Evolutionary conservation across 129 eudicot species (phyloP).

Genomic region (Chrysanthemum lavandulifolium): DNA sequence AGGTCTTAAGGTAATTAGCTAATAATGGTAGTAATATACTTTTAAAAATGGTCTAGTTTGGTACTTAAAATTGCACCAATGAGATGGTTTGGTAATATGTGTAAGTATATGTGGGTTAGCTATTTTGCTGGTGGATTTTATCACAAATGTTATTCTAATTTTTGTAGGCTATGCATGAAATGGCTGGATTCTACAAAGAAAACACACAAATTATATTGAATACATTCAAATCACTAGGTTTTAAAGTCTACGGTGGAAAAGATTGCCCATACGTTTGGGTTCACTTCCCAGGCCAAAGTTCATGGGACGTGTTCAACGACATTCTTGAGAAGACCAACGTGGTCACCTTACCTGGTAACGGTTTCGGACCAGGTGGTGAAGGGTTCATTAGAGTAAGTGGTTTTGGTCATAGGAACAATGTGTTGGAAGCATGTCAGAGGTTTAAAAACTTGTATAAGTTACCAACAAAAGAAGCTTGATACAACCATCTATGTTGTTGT

Average conservation of each 20-base stretch:
- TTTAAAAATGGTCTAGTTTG: no score
- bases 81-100: no score
- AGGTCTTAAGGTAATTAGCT: conserved; percentile 63
- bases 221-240: conserved; percentile 89
- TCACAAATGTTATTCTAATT: conserved; percentile 1
- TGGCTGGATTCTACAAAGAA: conserved; percentile 57
- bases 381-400: conserved; percentile 93
- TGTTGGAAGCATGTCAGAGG: conserved; percentile 89
- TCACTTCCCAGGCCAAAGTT: conserved; percentile 88
- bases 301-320: conserved; percentile 95
- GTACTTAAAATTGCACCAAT: no score
- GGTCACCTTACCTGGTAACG: conserved; percentile 93
- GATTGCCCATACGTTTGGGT: conserved; percentile 96
- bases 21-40: no score
- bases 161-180: conserved; percentile 83
- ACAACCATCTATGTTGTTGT: conserved; percentile 12
- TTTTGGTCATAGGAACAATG: conserved; percentile 76
- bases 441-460: conserved; percentile 85
- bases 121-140: neutral
- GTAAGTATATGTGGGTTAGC: no score
- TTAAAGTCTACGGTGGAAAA: conserved; percentile 84
- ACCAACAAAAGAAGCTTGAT: conserved; percentile 13
- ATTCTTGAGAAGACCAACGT: conserved; percentile 97
- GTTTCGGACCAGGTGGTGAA: conserved; percentile 97
- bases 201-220: conserved; percentile 52